These are phyloP conservation scores for Aspergillus bombycis DNA, from an alignment of 2,329 filamentous ascomycete genomes.

Conservation along the genomic window DNA sequence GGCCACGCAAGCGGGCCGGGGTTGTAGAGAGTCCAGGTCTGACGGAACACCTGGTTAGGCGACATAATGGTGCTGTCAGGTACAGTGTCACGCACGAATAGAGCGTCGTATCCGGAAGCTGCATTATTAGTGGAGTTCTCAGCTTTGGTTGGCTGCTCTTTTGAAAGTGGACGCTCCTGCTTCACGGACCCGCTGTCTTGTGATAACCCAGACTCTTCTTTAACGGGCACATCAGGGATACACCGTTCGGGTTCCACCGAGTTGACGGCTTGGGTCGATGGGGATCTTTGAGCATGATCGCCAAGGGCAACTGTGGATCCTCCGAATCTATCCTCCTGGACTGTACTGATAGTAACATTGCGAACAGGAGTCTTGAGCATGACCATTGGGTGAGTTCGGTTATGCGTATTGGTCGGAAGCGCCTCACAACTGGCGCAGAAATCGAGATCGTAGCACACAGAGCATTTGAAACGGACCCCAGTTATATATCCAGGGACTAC, in stretches of 20 bases:
- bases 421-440: constrained; percentile 96
- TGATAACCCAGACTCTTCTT: constrained; percentile 3
- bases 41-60: constrained; percentile 75
- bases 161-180: constrained; percentile 34
- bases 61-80: constrained; percentile 74
- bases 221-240: constrained; percentile 8
- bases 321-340: constrained; percentile 74
- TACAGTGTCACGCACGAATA: constrained; percentile 78
- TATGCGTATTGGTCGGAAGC: constrained; percentile 79
- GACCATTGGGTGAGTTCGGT: constrained; percentile 94
- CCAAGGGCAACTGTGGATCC: constrained; percentile 70
- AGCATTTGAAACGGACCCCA: constrained; percentile 94
- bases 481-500: constrained; percentile 62
- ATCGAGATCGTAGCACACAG: constrained; percentile 91
- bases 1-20: constrained; percentile 81
- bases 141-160: constrained; percentile 29
- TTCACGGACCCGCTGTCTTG: constrained; percentile 44
- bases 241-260: constrained; percentile 42
- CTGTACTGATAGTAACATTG: constrained; percentile 82
- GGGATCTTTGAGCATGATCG: constrained; percentile 55
- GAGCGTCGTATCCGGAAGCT: constrained; percentile 53
- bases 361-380: constrained; percentile 95
- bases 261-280: constrained; percentile 53
- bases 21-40: constrained; percentile 91
- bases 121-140: constrained; percentile 39